Percentiles rank a stretch among this genome's conserved stretches.
Conservation (phyloP, 2,329 filamentous ascomycete genomes). For the Botrytis aclada region DNA sequence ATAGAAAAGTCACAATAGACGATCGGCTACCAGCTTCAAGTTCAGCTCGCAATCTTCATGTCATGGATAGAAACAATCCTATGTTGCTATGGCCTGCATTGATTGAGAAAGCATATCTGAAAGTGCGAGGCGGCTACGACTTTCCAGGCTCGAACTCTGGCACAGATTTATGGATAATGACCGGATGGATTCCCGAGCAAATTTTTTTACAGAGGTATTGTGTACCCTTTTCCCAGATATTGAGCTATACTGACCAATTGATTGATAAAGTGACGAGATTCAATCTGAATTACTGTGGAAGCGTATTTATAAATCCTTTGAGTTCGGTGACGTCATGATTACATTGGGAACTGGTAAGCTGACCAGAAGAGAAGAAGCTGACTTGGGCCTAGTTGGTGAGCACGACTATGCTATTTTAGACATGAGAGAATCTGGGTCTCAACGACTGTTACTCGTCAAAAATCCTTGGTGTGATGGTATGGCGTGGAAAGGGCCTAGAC, state of each 20-base stretch:
- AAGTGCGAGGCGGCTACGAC: constrained; percentile 92
- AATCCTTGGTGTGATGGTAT: constrained; percentile 92
- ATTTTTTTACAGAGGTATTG: constrained; percentile 74
- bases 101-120: constrained; percentile 93
- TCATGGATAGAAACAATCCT: constrained; percentile 80
- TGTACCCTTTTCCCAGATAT: too few species aligned
- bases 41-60: constrained; percentile 74
- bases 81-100: constrained; percentile 86
- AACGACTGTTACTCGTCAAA: constrained; percentile 76
- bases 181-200: constrained; percentile 96
- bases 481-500: constrained; percentile 59
- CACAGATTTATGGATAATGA: constrained; percentile 88
- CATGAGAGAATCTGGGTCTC: constrained; percentile 62
- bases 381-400: constrained; percentile 78
- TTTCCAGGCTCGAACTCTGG: constrained; percentile 97
- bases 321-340: constrained; percentile 75
- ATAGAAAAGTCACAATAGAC: constrained; percentile 82
- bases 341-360: constrained; percentile 88
- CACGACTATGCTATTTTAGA: constrained; percentile 94
- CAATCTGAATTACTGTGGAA: constrained; percentile 75
- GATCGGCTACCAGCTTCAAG: constrained; percentile 79
- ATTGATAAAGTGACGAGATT: constrained; percentile 63
- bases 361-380: constrained; percentile 70
- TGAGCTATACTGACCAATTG: not conserved
- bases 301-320: constrained; percentile 70